These are phyloP conservation scores for Diaporthe helianthi DNA, from an alignment of 2,329 filamentous ascomycete genomes.

Conservation along the genomic window DNA sequence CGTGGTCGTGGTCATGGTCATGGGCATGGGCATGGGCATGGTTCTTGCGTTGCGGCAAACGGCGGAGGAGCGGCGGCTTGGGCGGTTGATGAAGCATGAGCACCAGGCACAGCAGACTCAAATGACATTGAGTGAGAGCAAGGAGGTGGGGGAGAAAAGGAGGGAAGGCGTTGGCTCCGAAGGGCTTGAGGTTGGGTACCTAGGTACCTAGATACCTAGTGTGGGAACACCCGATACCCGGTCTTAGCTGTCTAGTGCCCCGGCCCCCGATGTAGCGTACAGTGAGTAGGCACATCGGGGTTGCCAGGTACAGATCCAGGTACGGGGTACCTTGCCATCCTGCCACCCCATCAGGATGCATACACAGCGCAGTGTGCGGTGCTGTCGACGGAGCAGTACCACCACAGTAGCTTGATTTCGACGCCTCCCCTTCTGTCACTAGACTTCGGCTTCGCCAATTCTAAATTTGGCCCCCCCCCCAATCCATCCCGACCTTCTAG, in stretches of 20 bases:
- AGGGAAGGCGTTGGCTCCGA: neutral
- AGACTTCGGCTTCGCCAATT: conserved; percentile 25
- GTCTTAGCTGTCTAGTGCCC: no score
- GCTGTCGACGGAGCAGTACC: no score
- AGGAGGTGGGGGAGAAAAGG: neutral
- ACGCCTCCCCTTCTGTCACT: conserved; percentile 20
- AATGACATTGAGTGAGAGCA: neutral
- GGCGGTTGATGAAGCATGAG: conserved; percentile 20
- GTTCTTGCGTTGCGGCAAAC: conserved; percentile 5
- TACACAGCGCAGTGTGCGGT: conserved; percentile 7
- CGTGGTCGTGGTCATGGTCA: neutral
- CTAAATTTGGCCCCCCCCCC: conserved; percentile 25
- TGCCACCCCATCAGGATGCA: neutral
- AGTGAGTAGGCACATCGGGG: no score
- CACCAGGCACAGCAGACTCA: neutral
- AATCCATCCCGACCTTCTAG: conserved; percentile 1
- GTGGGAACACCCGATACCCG: no score
- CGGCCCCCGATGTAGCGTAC: no score
- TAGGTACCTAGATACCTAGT: no score
- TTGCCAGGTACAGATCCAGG: neutral
- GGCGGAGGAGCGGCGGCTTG: conserved; percentile 15
- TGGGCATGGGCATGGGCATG: neutral
- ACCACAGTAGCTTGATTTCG: neutral
- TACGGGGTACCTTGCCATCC: no score
- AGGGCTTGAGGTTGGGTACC: conserved; percentile 4